A percentile compares a stretch with the other conserved stretches of the same genome.
Conservation (phyloP, 257 asterid genomes). For the Plantago ovata region DNA sequence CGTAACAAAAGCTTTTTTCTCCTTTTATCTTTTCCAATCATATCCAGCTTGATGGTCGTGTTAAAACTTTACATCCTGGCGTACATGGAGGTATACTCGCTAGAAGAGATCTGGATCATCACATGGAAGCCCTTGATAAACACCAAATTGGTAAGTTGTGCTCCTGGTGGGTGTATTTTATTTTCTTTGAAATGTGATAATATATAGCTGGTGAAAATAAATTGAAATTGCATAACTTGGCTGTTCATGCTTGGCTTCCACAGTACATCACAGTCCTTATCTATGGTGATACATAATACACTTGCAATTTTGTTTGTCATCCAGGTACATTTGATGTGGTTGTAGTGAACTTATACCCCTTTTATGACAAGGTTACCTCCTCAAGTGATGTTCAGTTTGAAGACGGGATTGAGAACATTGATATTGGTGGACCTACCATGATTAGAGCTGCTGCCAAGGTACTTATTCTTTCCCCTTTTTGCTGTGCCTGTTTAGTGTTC, state of each 20-base stretch:
- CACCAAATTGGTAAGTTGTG: slow-evolving; percentile 70
- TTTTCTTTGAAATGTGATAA: no score
- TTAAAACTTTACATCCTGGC: slow-evolving; percentile 89
- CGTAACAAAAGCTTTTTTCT: neutral
- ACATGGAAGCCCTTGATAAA: slow-evolving; percentile 79
- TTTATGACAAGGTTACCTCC: slow-evolving; percentile 82
- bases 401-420: slow-evolving; percentile 95
- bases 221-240: neutral
- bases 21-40: slow-evolving; percentile 14
- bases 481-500: neutral
- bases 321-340: slow-evolving; percentile 95
- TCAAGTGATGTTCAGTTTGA: slow-evolving; percentile 73
- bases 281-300: slow-evolving; percentile 11
- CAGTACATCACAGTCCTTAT: slow-evolving; percentile 12
- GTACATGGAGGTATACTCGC: slow-evolving; percentile 98
- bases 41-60: slow-evolving; percentile 95
- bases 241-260: slow-evolving; percentile 7
- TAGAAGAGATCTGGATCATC: slow-evolving; percentile 87
- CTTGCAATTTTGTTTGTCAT: slow-evolving; percentile 19
- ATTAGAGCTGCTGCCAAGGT: slow-evolving; percentile 99
- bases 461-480: neutral
- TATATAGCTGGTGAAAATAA: no score
- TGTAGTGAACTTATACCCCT: slow-evolving; percentile 94
- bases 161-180: neutral
- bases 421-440: slow-evolving; percentile 99